Conservation (phyloP, 331 rosid species). For the Quercus lobata region DNA sequence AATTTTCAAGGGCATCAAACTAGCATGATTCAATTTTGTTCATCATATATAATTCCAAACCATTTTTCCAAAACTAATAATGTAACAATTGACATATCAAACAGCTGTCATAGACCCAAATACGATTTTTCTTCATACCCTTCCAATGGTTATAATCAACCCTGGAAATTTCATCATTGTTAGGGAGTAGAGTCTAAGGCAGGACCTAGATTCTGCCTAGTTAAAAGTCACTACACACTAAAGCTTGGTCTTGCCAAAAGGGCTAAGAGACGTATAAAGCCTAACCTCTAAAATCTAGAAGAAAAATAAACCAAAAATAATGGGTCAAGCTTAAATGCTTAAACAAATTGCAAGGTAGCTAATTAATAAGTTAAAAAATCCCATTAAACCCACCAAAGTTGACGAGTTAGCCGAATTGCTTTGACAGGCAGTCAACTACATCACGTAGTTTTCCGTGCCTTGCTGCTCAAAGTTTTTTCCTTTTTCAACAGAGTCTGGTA, state of each 20-base stretch:
- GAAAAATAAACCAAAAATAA: background rate
- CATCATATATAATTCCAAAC: background rate
- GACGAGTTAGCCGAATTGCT: background rate
- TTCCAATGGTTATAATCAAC: background rate
- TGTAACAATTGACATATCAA: background rate
- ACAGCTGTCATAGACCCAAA: background rate
- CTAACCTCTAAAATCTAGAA: background rate
- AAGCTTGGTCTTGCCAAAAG: background rate
- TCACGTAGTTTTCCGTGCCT: slow-evolving; percentile 15
- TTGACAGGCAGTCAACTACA: slow-evolving; percentile 22
- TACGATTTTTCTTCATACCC: background rate
- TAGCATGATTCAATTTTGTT: background rate
- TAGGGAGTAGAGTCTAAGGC: background rate
- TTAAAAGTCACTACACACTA: background rate
- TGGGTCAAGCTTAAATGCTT: background rate
- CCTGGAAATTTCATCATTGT: background rate
- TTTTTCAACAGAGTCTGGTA: slow-evolving; percentile 9
- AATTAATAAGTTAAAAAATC: background rate
- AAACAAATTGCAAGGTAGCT: background rate
- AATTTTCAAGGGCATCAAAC: background rate
- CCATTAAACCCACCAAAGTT: slow-evolving; percentile 4
- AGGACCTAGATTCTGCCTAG: background rate
- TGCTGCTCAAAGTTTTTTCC: background rate
- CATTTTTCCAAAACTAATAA: background rate
- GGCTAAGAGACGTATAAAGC: background rate